These are phyloP conservation scores for Acanthamoeba comandoni DNA, from an alignment of 208 protist genomes.

Conservation along the genomic window DNA sequence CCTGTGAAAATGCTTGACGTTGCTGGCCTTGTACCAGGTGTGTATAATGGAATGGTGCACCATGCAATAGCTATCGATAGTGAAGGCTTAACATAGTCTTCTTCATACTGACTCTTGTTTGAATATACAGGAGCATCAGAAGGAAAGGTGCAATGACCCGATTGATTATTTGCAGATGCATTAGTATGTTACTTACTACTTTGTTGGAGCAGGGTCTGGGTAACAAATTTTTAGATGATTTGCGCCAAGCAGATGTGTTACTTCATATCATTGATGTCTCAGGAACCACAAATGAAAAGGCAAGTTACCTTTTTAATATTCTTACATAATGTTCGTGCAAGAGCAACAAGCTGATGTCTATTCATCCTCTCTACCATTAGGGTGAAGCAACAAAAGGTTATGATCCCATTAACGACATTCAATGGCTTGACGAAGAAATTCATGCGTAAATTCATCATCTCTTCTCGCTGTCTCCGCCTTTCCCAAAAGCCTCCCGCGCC, in stretches of 20 bases:
- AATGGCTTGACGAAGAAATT: constrained; percentile 84
- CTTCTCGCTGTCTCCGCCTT: background rate
- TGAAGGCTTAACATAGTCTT: constrained; percentile 9
- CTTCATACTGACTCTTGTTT: no score
- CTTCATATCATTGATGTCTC: constrained; percentile 85
- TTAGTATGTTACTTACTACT: background rate
- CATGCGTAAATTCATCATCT: constrained; percentile 65
- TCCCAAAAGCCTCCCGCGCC: no score
- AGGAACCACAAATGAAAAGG: constrained; percentile 85
- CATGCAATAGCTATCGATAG: no score
- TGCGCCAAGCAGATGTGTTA: constrained; percentile 82
- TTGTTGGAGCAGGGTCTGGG: constrained; percentile 81
- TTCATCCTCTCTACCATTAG: background rate
- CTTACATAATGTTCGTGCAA: background rate
- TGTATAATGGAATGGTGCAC: background rate
- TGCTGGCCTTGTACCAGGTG: constrained; percentile 84
- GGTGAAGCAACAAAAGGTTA: constrained; percentile 80
- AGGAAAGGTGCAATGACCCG: no score
- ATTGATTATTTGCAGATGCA: no score
- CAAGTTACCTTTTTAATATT: constrained; percentile 64
- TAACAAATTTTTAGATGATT: constrained; percentile 85
- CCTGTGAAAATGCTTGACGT: constrained; percentile 86
- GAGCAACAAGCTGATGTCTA: background rate
- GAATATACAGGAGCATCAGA: no score
- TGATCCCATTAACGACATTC: constrained; percentile 84